phyloP scores from a whole-genome alignment of 164 flowering plant species.

The Tinospora cordifolia region DNA sequence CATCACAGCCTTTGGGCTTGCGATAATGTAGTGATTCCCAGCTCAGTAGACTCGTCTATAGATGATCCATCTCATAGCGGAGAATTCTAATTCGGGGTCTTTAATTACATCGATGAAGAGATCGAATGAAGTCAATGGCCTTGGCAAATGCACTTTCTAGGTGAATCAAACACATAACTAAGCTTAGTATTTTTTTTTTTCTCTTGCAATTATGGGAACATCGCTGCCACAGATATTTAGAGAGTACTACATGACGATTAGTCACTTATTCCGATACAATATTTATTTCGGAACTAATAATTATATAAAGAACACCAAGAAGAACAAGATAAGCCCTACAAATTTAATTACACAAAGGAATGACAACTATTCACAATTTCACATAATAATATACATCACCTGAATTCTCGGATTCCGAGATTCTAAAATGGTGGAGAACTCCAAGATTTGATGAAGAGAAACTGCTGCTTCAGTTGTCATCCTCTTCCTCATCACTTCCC shows the following conservation, averaged over 20 bases:
- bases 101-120: too few species aligned
- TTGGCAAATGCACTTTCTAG: too few species aligned
- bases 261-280: neutral
- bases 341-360: conserved; percentile 10
- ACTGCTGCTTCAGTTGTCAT: conserved; percentile 68
- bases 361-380: conserved; percentile 8
- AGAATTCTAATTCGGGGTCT: too few species aligned
- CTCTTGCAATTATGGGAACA: conserved; percentile 2
- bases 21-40: too few species aligned
- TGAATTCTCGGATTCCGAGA: neutral
- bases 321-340: conserved; percentile 9
- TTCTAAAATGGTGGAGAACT: neutral
- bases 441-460: neutral
- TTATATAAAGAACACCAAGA: neutral
- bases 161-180: neutral
- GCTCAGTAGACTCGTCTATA: too few species aligned
- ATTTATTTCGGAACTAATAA: neutral
- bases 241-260: neutral
- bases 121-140: too few species aligned
- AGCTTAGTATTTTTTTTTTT: neutral
- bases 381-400: conserved; percentile 4
- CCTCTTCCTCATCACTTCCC: conserved; percentile 69
- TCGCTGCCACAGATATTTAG: neutral
- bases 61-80: too few species aligned
- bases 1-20: too few species aligned